Percentiles rank a stretch among this genome's conserved stretches.
Evolutionary conservation across 345 rosid species (phyloP).

Genomic region (Rubroshorea leprosula): DNA sequence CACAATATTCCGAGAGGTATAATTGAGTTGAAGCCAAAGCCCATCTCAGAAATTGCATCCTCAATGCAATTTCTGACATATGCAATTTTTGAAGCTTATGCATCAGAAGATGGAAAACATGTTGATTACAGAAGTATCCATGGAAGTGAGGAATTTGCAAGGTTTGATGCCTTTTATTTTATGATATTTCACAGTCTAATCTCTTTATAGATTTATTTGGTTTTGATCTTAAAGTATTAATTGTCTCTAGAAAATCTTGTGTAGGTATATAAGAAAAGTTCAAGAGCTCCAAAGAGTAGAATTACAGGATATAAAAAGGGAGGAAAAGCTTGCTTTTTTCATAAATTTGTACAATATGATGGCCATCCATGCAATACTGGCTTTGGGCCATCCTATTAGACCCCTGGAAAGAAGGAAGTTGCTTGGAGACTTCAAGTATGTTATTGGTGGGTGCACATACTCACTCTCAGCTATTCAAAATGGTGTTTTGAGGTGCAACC

Average conservation of each 20-base stretch:
- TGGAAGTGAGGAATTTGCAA: slow-evolving; percentile 94
- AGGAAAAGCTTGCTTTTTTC: slow-evolving; percentile 77
- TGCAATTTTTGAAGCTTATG: slow-evolving; percentile 73
- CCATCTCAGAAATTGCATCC: slow-evolving; percentile 55
- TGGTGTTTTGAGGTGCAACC: slow-evolving; percentile 77
- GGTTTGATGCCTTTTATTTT: slow-evolving; percentile 36
- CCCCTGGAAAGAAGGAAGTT: slow-evolving; percentile 62
- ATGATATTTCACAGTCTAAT: slow-evolving; percentile 5
- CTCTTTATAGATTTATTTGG: slow-evolving; percentile 1
- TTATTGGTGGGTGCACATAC: slow-evolving; percentile 62
- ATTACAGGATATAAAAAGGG: slow-evolving; percentile 57
- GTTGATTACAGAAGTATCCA: slow-evolving; percentile 83
- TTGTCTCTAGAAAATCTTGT: slow-evolving; percentile 7
- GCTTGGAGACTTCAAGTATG: slow-evolving; percentile 75
- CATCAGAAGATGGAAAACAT: slow-evolving; percentile 71
- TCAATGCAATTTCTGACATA: slow-evolving; percentile 55
- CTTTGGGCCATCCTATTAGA: slow-evolving; percentile 67
- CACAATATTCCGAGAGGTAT: slow-evolving; percentile 80
- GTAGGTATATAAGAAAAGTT: slow-evolving; percentile 67
- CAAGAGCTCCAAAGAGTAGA: slow-evolving; percentile 84
- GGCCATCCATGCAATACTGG: slow-evolving; percentile 77
- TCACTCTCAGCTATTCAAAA: slow-evolving; percentile 83
- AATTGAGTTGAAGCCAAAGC: slow-evolving; percentile 66
- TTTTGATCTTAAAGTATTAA: slow-evolving; percentile 6
- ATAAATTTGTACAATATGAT: slow-evolving; percentile 84